Base-by-base conservation (phyloP, 352 stramenopile genomes). In the Phytophthora agathidicida region DNA sequence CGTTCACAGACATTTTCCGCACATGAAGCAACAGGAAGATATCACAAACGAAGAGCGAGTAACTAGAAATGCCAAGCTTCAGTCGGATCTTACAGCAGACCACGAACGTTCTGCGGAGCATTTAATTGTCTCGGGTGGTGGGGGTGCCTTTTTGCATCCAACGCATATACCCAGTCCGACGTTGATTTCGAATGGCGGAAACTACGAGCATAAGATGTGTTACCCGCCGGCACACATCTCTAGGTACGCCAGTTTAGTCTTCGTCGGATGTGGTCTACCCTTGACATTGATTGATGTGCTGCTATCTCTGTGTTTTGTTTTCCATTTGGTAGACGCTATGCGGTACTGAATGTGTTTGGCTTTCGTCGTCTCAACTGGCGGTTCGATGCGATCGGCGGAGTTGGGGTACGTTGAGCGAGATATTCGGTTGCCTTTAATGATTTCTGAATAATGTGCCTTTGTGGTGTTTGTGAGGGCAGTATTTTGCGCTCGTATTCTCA, bases 321-420 rank as follows among this genome's bases (percentile, higher is more conserved):
- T 39, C n/a, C 31, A 20, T 33, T 20, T 27, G 22, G 14, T 63
- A 96, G 84, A 60, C 86, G 85, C 32, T 94, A 94, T 27, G 77
- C 86, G 9, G 44, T 96, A 30, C 60, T 96, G 23, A 96, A 94
- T 37, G 84, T 94, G 11, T 81, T 96, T 46, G 86, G 86, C 35
- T 98, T 98, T 71, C 89, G 91, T 2, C 93, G 89, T 42, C 89
- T 96, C 49, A 97, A 97, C 60, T 98, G 93, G 93, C 77, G 90
- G 19, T 96, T 98, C 38, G 93, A 98, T 76, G 82, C 97, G 39
- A 77, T 98, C 17, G 92, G 91, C 23, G 88, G 88, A 44, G 61
- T 96, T 48, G 81, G 75, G 62, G 86, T 94, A 77, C 30, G 79
- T 73, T 57, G 14, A 49, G 19, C 8, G 10, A 43, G 6, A 3